Evolutionary conservation across 2,329 filamentous ascomycete genomes (phyloP).

Genomic region (Fusarium camptoceras): DNA sequence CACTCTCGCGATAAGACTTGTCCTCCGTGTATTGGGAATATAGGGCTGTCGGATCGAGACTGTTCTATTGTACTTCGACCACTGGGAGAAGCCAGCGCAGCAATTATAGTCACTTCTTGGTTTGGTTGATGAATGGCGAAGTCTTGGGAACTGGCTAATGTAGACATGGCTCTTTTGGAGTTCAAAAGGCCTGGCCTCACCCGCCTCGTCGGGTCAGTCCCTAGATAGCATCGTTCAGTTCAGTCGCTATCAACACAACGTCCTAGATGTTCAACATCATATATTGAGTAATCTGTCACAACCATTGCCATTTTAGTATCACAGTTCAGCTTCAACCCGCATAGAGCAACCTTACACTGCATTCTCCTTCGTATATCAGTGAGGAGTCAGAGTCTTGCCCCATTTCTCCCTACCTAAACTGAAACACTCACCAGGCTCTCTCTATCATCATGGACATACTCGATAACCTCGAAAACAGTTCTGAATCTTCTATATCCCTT

Average conservation of each 20-base stretch:
- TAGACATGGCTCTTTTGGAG: slow-evolving; percentile 1
- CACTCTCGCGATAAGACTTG: not conserved
- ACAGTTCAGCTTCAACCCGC: not conserved
- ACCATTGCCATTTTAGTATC: not conserved
- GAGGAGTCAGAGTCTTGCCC: not conserved
- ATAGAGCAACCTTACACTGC: slow-evolving; percentile 14
- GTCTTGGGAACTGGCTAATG: not conserved
- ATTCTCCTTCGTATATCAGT: not conserved
- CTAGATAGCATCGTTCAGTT: not conserved
- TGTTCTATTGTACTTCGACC: not conserved
- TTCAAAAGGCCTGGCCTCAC: slow-evolving; percentile 26
- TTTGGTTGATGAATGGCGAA: slow-evolving; percentile 3
- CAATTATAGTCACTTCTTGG: not conserved
- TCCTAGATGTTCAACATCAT: not conserved
- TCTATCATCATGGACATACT: slow-evolving; percentile 1
- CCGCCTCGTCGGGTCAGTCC: slow-evolving; percentile 7
- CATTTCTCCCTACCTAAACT: not conserved
- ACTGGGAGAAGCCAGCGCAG: slow-evolving; percentile 11
- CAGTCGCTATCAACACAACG: not conserved
- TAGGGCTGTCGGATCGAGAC: slow-evolving; percentile 18
- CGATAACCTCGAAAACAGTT: slow-evolving; percentile 10
- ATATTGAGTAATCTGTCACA: not conserved
- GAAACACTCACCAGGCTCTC: not conserved
- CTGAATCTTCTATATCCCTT: slow-evolving; percentile 15
- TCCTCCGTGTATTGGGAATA: not conserved